Conservation (phyloP, 1,284 basidiomycete genomes). For the Papiliotrema terrestris region DNA sequence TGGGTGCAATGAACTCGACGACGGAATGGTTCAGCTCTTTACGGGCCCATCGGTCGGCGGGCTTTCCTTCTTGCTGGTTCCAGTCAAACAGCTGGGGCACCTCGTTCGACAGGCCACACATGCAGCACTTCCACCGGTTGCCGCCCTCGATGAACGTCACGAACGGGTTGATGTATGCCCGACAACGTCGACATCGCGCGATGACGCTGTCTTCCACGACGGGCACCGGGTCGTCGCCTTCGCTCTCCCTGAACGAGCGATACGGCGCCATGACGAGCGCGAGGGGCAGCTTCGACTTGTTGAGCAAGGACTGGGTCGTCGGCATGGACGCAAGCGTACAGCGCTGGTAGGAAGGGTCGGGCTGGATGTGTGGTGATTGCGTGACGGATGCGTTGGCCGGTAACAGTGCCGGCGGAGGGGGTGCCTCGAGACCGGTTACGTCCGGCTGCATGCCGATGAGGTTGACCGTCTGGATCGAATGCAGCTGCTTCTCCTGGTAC, state of each 20-base stretch:
- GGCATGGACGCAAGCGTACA: slow-evolving; percentile 90
- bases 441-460: slow-evolving; percentile 86
- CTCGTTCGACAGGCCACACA: slow-evolving; percentile 98
- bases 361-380: slow-evolving; percentile 73
- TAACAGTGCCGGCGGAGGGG: slow-evolving; percentile 84
- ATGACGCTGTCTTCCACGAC: slow-evolving; percentile 92
- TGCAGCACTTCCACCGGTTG: slow-evolving; percentile 98
- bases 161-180: slow-evolving; percentile 98
- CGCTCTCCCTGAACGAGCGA: slow-evolving; percentile 62
- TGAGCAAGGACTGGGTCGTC: slow-evolving; percentile 83
- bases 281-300: slow-evolving; percentile 90
- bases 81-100: slow-evolving; percentile 98
- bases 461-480: slow-evolving; percentile 76
- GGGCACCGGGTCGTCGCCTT: slow-evolving; percentile 65
- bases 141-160: slow-evolving; percentile 98
- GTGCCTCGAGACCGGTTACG: slow-evolving; percentile 71
- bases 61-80: slow-evolving; percentile 90
- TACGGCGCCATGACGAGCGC: slow-evolving; percentile 90
- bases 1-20: slow-evolving; percentile 96
- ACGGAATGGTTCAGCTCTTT: slow-evolving; percentile 90
- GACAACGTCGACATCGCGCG: slow-evolving; percentile 92
- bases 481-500: slow-evolving; percentile 43
- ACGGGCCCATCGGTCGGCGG: slow-evolving; percentile 90
- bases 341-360: slow-evolving; percentile 89
- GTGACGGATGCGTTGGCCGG: slow-evolving; percentile 80